These are phyloP conservation scores for Paracorniculantispora psalliotae DNA, from an alignment of 2,329 filamentous ascomycete species.

Conservation along the genomic window DNA sequence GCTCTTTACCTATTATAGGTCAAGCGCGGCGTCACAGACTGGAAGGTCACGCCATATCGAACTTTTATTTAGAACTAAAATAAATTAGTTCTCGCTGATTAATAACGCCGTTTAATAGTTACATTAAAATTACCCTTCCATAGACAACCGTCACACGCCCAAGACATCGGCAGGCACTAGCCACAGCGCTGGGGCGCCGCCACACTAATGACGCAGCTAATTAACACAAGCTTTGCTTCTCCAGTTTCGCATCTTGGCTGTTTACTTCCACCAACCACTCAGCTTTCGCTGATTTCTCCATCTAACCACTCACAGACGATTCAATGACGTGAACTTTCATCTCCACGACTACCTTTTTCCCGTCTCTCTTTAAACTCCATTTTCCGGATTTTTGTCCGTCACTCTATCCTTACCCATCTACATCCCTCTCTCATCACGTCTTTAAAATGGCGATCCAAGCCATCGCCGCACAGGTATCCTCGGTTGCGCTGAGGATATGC, in stretches of 20 bases:
- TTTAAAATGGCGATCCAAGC: slow-evolving; percentile 28
- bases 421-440: neutral
- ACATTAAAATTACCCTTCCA: too few relatives aligned
- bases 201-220: neutral
- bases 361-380: neutral
- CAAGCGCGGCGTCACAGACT: too few relatives aligned
- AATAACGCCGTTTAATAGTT: too few relatives aligned
- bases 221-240: neutral
- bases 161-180: neutral
- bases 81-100: too few relatives aligned
- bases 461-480: slow-evolving; percentile 30
- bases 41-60: too few relatives aligned
- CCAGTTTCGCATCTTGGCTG: neutral
- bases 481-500: slow-evolving; percentile 32
- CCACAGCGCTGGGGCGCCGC: slow-evolving; percentile 1
- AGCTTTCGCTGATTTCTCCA: neutral
- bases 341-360: neutral
- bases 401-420: neutral
- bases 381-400: neutral
- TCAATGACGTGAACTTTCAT: slow-evolving; percentile 6
- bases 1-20: too few relatives aligned
- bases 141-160: neutral
- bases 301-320: neutral
- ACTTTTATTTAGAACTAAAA: too few relatives aligned
- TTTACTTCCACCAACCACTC: neutral